Percentiles rank a stretch among this genome's conserved stretches.
phyloP scores from a whole-genome alignment of 176 grass and related monocot genomes.

The Raddia distichophylla region DNA sequence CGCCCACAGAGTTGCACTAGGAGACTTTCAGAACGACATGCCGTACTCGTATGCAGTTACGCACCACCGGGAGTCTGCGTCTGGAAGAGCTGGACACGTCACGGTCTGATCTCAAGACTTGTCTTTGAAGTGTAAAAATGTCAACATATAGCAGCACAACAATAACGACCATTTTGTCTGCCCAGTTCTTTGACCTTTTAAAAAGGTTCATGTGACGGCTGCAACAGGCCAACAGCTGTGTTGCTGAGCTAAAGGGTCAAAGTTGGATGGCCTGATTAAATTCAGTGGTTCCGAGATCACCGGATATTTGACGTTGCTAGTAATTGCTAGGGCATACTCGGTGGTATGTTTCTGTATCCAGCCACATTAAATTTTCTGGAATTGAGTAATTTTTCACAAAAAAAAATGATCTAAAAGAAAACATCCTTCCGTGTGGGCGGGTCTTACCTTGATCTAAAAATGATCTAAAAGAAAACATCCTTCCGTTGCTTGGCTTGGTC shows the following conservation, averaged over 20 bases:
- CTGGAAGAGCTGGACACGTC: slow-evolving; percentile 2
- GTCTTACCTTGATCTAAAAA: too few relatives aligned
- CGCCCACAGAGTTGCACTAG: not conserved
- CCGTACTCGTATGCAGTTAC: not conserved
- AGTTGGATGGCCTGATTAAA: slow-evolving; percentile 29
- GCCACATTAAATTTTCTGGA: too few relatives aligned
- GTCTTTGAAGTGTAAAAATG: not conserved
- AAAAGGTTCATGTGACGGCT: not conserved
- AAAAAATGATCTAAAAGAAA: too few relatives aligned
- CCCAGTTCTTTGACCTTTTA: not conserved
- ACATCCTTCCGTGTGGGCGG: too few relatives aligned
- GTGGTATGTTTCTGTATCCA: too few relatives aligned
- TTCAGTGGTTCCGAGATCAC: not conserved
- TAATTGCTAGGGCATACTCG: too few relatives aligned
- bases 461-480: too few relatives aligned
- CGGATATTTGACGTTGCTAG: too few relatives aligned
- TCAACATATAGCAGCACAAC: slow-evolving; percentile 35
- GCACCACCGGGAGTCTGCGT: not conserved
- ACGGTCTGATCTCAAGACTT: not conserved
- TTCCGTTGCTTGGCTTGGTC: too few relatives aligned
- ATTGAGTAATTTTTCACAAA: too few relatives aligned
- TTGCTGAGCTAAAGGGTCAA: slow-evolving; percentile 1
- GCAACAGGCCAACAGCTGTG: not conserved
- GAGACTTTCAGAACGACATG: slow-evolving; percentile 17
- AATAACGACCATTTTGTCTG: slow-evolving; percentile 26